Percentiles rank a stretch among this genome's conserved stretches.
Conservation (phyloP, 2,329 filamentous ascomycete genomes). For the Stagonosporopsis rhizophila region DNA sequence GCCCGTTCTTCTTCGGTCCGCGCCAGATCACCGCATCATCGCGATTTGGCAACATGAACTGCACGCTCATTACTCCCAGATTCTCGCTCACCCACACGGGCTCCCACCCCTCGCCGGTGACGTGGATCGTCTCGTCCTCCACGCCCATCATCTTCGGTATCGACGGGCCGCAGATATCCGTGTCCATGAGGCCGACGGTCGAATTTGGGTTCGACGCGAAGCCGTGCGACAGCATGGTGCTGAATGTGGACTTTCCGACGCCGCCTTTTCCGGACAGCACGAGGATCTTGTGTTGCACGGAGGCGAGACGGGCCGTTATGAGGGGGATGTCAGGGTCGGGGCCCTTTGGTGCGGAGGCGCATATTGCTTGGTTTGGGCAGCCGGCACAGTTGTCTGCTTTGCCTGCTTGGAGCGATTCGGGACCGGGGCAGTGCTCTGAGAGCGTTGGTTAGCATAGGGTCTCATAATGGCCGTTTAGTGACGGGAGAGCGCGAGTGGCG, state of each 20-base stretch:
- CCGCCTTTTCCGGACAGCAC: conserved; percentile 94
- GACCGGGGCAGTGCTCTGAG: conserved; percentile 89
- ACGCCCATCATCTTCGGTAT: conserved; percentile 99
- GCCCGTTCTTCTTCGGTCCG: conserved; percentile 96
- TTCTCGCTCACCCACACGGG: conserved; percentile 97
- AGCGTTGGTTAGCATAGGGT: conserved; percentile 45
- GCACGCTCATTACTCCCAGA: conserved; percentile 93
- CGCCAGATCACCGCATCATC: conserved; percentile 98
- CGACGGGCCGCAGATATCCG: conserved; percentile 93
- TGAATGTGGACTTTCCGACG: conserved; percentile 96
- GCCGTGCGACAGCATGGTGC: conserved; percentile 83
- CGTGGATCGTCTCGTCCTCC: conserved; percentile 90
- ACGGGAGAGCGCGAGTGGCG: conserved; percentile 59
- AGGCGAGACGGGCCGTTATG: conserved; percentile 81
- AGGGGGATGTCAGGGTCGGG: conserved; percentile 92
- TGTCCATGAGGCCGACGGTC: conserved; percentile 95
- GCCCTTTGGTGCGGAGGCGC: conserved; percentile 91
- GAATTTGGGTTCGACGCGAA: conserved; percentile 81
- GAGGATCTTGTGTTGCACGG: conserved; percentile 89
- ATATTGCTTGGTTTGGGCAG: conserved; percentile 95
- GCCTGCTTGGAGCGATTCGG: conserved; percentile 74
- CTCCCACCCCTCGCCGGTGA: conserved; percentile 87
- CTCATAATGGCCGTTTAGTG: not conserved
- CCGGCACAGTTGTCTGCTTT: conserved; percentile 84
- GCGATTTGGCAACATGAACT: conserved; percentile 94